These are phyloP conservation scores for Ceratocystis variospora DNA, from an alignment of 2,329 filamentous ascomycete genomes.

Conservation along the genomic window DNA sequence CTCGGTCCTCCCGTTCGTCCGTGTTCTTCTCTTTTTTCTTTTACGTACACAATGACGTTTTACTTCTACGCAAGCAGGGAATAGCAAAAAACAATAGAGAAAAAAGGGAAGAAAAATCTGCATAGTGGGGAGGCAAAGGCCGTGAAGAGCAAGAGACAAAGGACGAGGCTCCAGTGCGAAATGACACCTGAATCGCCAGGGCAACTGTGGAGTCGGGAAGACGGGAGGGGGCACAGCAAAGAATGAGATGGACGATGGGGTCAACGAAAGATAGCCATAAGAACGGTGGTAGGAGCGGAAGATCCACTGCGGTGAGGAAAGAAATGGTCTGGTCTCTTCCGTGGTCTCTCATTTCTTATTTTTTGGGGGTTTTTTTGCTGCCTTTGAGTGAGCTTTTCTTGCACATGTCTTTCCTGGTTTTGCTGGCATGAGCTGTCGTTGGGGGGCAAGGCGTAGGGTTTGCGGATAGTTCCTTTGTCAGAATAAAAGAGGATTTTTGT, in stretches of 20 bases:
- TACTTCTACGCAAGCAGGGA: too few relatives aligned
- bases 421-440: too few relatives aligned
- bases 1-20: not conserved
- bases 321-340: not conserved
- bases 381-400: not conserved
- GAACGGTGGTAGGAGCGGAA: not conserved
- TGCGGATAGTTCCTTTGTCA: not conserved
- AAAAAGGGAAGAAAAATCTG: not conserved
- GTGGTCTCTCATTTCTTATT: too few relatives aligned
- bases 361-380: not conserved
- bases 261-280: too few relatives aligned
- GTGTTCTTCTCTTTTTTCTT: not conserved
- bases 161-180: not conserved
- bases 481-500: not conserved
- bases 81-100: not conserved
- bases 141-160: not conserved
- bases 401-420: not conserved
- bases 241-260: not conserved
- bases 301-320: not conserved
- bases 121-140: not conserved
- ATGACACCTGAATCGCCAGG: not conserved
- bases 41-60: slow-evolving; percentile 1
- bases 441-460: not conserved
- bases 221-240: not conserved
- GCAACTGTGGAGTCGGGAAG: slow-evolving; percentile 4